phyloP scores from a whole-genome alignment of 2,329 filamentous ascomycete genomes.

The Malbranchea zuffiana region DNA sequence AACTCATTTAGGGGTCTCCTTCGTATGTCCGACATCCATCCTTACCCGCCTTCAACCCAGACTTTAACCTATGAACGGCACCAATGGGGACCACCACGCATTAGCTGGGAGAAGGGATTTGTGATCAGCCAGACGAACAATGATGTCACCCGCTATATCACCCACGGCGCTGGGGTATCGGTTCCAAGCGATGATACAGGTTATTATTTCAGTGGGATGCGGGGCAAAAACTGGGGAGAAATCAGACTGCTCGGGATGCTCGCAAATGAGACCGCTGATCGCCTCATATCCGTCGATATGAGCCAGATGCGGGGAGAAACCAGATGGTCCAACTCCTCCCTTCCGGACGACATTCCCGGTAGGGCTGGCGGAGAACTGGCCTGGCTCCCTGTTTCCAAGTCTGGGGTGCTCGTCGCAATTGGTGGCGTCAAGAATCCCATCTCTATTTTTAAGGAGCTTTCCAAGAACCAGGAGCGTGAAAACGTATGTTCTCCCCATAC shows the following conservation, averaged over 20 bases:
- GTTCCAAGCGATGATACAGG: constrained; percentile 60
- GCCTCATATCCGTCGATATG: constrained; percentile 53
- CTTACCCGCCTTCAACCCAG: constrained; percentile 33
- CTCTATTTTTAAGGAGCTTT: constrained; percentile 11
- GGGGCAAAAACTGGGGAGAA: constrained; percentile 39
- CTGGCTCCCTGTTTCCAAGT: constrained; percentile 42
- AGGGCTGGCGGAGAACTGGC: constrained; percentile 56
- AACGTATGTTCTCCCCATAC: constrained; percentile 15
- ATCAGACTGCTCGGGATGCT: constrained; percentile 35
- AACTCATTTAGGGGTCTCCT: constrained; percentile 36
- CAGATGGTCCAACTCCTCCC: constrained; percentile 47
- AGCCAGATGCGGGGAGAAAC: constrained; percentile 35
- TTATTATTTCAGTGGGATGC: constrained; percentile 60
- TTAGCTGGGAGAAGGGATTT: constrained; percentile 38
- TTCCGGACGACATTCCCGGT: constrained; percentile 41
- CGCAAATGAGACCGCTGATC: constrained; percentile 38
- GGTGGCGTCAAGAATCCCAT: constrained; percentile 27
- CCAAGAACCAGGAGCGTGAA: constrained; percentile 7
- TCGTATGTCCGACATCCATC: constrained; percentile 25
- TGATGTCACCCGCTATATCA: constrained; percentile 49
- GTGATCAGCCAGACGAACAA: constrained; percentile 31
- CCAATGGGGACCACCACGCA: constrained; percentile 40
- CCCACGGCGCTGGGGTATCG: constrained; percentile 52
- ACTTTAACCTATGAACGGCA: constrained; percentile 45
- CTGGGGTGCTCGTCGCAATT: constrained; percentile 30